These are phyloP conservation scores for Cercospora beticola DNA, from an alignment of 2,329 filamentous ascomycete genomes.

Conservation along the genomic window DNA sequence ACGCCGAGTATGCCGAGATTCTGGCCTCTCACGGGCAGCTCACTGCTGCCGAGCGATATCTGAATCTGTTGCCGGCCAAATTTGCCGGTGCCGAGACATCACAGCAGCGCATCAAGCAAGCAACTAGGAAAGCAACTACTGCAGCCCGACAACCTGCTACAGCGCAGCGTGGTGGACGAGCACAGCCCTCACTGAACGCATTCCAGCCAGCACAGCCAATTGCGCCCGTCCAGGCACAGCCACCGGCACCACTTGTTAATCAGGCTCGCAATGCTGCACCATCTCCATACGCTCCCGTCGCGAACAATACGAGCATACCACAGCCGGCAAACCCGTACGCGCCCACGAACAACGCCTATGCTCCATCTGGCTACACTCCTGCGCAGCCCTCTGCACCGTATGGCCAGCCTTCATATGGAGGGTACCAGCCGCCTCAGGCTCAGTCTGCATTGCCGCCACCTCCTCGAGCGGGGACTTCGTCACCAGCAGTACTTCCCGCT, in stretches of 20 bases:
- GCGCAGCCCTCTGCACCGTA: slow-evolving; percentile 45
- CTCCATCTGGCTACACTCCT: slow-evolving; percentile 42
- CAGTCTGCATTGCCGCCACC: slow-evolving; percentile 55
- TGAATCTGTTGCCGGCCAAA: slow-evolving; percentile 77
- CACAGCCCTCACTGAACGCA: slow-evolving; percentile 22
- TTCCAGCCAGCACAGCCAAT: slow-evolving; percentile 44
- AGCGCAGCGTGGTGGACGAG: slow-evolving; percentile 31
- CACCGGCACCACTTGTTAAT: slow-evolving; percentile 45
- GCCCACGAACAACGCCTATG: slow-evolving; percentile 35
- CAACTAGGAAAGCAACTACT: slow-evolving; percentile 58
- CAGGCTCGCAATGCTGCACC: slow-evolving; percentile 35
- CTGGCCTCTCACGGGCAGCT: slow-evolving; percentile 87
- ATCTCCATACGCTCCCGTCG: slow-evolving; percentile 43
- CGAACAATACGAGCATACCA: slow-evolving; percentile 17
- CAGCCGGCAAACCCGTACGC: slow-evolving; percentile 50
- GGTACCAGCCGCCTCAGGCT: slow-evolving; percentile 47
- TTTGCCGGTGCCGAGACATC: slow-evolving; percentile 88
- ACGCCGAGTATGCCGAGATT: slow-evolving; percentile 95
- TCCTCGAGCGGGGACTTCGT: slow-evolving; percentile 66
- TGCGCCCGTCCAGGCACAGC: slow-evolving; percentile 15
- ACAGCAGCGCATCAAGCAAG: slow-evolving; percentile 78
- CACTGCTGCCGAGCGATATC: slow-evolving; percentile 82
- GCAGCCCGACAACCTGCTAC: slow-evolving; percentile 37
- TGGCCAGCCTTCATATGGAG: slow-evolving; percentile 43
- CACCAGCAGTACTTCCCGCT: slow-evolving; percentile 63